Percentiles rank a stretch among this genome's conserved stretches.
Conservation (phyloP, 495 filamentous ascomycete genomes). For the Aspergillus cristatus region DNA sequence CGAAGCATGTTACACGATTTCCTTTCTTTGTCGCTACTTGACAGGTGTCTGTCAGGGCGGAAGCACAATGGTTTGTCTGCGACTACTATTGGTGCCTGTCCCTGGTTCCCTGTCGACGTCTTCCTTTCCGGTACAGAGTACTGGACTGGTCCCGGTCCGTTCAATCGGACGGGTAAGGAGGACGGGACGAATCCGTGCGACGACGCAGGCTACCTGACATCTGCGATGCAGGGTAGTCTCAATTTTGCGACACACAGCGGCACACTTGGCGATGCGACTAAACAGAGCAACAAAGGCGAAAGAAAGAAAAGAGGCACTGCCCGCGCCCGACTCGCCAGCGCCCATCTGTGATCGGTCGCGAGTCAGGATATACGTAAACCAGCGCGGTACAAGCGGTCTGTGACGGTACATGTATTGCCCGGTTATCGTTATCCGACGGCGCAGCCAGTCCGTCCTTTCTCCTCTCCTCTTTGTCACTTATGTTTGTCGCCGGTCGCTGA, state of each 20-base stretch:
- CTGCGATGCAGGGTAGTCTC: slow-evolving; percentile 17
- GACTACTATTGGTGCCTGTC: slow-evolving; percentile 1
- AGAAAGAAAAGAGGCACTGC: slow-evolving; percentile 2
- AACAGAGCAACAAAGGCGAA: too few relatives aligned
- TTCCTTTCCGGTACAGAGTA: slow-evolving; percentile 15
- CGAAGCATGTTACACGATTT: slow-evolving; percentile 38
- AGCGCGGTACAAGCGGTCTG: slow-evolving; percentile 3
- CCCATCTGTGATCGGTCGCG: too few relatives aligned
- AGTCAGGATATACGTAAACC: too few relatives aligned
- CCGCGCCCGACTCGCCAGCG: too few relatives aligned
- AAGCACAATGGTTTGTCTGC: slow-evolving; percentile 3
- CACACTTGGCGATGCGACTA: too few relatives aligned
- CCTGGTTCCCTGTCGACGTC: slow-evolving; percentile 1
- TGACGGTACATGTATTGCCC: slow-evolving; percentile 6
- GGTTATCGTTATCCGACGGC: too few relatives aligned
- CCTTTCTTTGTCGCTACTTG: slow-evolving; percentile 34
- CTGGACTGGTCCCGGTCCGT: slow-evolving; percentile 9
- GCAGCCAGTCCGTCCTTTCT: too few relatives aligned
- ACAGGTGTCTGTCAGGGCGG: slow-evolving; percentile 2
- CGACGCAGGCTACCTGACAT: slow-evolving; percentile 10
- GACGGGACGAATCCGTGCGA: slow-evolving; percentile 4
- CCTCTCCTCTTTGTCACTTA: not conserved
- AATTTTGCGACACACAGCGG: too few relatives aligned
- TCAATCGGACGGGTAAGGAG: slow-evolving; percentile 7
- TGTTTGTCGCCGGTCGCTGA: too few relatives aligned